These are phyloP conservation scores for Truncatella angustata DNA, from an alignment of 2,329 filamentous ascomycete species.

Conservation along the genomic window DNA sequence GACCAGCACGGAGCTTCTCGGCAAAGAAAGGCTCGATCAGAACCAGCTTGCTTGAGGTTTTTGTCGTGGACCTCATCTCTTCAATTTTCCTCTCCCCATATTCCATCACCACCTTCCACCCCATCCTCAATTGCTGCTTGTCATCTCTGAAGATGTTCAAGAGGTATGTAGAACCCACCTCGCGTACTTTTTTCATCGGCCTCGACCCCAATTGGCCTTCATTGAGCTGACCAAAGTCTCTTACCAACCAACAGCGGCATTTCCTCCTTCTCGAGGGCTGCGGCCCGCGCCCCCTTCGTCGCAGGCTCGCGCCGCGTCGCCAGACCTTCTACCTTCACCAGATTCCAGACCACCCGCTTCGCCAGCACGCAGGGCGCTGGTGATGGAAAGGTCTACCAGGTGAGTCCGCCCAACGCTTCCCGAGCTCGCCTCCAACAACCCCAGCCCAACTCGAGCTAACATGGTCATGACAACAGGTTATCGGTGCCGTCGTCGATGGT, in stretches of 20 bases:
- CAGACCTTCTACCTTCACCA: conserved; percentile 55
- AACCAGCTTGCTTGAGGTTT: conserved; percentile 15
- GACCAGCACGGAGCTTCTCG: conserved; percentile 10
- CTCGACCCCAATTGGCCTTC: conserved; percentile 45
- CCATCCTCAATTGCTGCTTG: conserved; percentile 61
- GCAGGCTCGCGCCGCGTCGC: conserved; percentile 56
- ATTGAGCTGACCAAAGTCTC: conserved; percentile 44
- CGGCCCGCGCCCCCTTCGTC: conserved; percentile 60
- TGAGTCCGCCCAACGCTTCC: conserved; percentile 37
- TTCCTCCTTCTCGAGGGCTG: conserved; percentile 62
- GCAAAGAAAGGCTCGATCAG: conserved; percentile 6
- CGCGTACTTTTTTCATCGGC: conserved; percentile 24
- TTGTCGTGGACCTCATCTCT: conserved; percentile 13
- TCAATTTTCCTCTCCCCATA: conserved; percentile 27
- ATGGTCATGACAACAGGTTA: conserved; percentile 76
- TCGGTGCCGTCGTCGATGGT: conserved; percentile 99
- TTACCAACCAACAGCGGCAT: conserved; percentile 55
- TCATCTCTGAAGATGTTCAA: conserved; percentile 79
- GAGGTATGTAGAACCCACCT: conserved; percentile 59
- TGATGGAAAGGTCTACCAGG: conserved; percentile 69
- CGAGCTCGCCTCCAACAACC: too few species aligned
- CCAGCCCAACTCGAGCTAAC: conserved; percentile 30
- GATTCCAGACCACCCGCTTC: conserved; percentile 55
- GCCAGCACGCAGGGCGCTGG: conserved; percentile 58
- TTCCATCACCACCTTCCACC: conserved; percentile 51